Evolutionary conservation across 768 basidiomycete species (phyloP).

Genomic region (Ramaria sp.): DNA sequence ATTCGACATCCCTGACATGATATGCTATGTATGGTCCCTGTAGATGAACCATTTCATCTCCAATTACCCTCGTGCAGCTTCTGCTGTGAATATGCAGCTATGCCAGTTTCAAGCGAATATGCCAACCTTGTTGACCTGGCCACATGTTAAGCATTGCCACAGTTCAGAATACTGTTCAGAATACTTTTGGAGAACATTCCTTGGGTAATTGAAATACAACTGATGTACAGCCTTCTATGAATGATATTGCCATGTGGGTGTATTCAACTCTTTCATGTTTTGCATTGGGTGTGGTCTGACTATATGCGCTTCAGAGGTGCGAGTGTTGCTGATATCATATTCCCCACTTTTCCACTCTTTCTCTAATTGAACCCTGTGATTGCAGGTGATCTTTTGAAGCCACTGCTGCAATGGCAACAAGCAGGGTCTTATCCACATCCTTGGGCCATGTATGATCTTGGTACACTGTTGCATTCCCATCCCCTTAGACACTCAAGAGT

Average conservation of each 20-base stretch:
- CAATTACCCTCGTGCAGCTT: conserved; percentile 5
- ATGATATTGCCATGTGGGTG: conserved; percentile 6
- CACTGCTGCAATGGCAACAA: conserved; percentile 15
- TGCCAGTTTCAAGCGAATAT: conserved; percentile 13
- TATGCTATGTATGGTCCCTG: not conserved
- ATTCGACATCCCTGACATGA: too few relatives aligned
- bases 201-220: conserved; percentile 2
- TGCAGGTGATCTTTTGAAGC: conserved; percentile 10
- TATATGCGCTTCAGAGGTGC: not conserved
- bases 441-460: conserved; percentile 15
- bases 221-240: conserved; percentile 10
- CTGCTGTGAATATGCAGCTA: too few relatives aligned
- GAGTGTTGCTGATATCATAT: conserved; percentile 15
- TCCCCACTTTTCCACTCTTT: conserved; percentile 13
- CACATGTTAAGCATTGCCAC: conserved; percentile 14
- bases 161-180: conserved; percentile 12
- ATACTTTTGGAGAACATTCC: not conserved
- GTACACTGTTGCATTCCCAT: conserved; percentile 5
- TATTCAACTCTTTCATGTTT: too few relatives aligned
- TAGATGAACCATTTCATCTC: conserved; percentile 4
- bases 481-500: too few relatives aligned
- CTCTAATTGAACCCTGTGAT: conserved; percentile 13
- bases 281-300: too few relatives aligned
- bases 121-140: conserved; percentile 13
- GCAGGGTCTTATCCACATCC: conserved; percentile 11